Evolutionary conservation across 1,284 basidiomycete species (phyloP).

Genomic region (Kwoniella shivajii): DNA sequence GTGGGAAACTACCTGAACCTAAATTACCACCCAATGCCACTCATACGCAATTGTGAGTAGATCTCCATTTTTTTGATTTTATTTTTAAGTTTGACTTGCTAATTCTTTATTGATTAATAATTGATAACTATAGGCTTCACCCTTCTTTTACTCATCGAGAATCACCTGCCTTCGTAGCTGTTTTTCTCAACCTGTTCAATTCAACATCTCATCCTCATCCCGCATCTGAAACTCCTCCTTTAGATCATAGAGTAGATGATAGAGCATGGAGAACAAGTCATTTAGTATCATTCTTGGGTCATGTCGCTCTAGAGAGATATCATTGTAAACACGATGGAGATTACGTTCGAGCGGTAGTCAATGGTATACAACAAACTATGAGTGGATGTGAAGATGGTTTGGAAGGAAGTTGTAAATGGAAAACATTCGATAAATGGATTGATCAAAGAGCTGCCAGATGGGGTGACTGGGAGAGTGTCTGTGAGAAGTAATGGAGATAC

Average conservation of each 20-base stretch:
- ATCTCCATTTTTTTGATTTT: background rate
- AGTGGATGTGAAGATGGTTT: slow-evolving; percentile 52
- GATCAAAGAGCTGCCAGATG: slow-evolving; percentile 43
- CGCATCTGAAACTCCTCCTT: slow-evolving; percentile 36
- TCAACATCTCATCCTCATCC: slow-evolving; percentile 34
- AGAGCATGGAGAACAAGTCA: slow-evolving; percentile 54
- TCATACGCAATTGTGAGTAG: slow-evolving; percentile 44
- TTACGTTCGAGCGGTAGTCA: slow-evolving; percentile 54
- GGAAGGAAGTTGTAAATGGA: slow-evolving; percentile 46
- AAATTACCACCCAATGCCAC: slow-evolving; percentile 50
- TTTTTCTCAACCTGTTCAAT: slow-evolving; percentile 56
- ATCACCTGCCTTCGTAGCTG: slow-evolving; percentile 55
- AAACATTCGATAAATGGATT: slow-evolving; percentile 47
- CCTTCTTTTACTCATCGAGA: slow-evolving; percentile 57
- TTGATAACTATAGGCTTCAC: slow-evolving; percentile 42
- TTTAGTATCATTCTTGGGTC: slow-evolving; percentile 56
- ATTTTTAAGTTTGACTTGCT: background rate
- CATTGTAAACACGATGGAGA: slow-evolving; percentile 32
- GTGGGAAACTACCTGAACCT: slow-evolving; percentile 34
- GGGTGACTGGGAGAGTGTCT: slow-evolving; percentile 44
- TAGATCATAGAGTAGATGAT: slow-evolving; percentile 40
- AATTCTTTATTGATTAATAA: background rate
- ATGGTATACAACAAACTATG: slow-evolving; percentile 54
- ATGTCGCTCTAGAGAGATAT: slow-evolving; percentile 55
- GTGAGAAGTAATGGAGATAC: slow-evolving; percentile 31